Conservation (phyloP, 139 green algal species). For the Tetradesmus lagerheimii region DNA sequence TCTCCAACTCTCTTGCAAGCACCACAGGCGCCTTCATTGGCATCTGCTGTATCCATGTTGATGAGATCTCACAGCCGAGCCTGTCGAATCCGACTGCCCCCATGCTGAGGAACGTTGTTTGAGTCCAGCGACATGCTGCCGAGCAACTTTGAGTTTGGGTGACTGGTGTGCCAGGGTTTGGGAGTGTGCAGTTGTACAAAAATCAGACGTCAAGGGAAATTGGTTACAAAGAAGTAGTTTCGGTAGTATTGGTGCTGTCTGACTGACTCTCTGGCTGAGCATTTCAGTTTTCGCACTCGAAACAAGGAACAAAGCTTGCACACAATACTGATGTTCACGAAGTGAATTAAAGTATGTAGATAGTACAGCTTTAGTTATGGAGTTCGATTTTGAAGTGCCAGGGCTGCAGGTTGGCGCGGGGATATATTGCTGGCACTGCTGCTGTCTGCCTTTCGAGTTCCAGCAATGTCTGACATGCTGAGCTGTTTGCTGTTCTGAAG, state of each 20-base stretch:
- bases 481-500: background rate
- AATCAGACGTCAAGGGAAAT: too few relatives aligned
- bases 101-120: background rate
- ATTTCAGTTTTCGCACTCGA: background rate
- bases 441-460: background rate
- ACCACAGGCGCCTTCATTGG: constrained; percentile 52
- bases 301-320: background rate
- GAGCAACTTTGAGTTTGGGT: background rate
- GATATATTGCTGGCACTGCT: background rate
- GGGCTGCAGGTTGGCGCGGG: background rate
- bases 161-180: background rate
- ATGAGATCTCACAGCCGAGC: background rate
- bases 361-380: background rate
- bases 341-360: background rate
- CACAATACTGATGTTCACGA: background rate
- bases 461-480: background rate
- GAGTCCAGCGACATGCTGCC: background rate
- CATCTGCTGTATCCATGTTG: constrained; percentile 17
- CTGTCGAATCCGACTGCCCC: too few relatives aligned
- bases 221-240: too few relatives aligned
- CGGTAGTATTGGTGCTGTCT: too few relatives aligned
- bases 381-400: constrained; percentile 16
- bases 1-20: constrained; percentile 42
- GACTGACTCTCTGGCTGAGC: background rate
- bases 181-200: too few relatives aligned